Evolutionary conservation across 2,329 filamentous ascomycete species (phyloP), one percentile per base, ranked within the genome.

Genomic region (Pestalotiopsis fici): DNA sequence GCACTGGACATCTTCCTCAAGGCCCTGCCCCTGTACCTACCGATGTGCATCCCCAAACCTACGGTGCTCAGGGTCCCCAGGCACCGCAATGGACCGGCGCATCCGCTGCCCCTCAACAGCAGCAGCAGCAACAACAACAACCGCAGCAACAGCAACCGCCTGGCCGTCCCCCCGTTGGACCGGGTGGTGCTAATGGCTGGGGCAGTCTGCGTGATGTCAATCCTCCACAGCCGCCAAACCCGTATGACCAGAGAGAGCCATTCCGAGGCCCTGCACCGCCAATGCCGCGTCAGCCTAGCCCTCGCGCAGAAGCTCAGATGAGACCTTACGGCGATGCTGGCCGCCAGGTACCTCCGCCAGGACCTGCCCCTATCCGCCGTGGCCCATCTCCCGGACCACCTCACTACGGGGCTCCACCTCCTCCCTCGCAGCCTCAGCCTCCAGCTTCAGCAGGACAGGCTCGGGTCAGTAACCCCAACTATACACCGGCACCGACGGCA

Each of bases 21-120:
- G 90, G 67, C 4, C 67, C 86, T 72, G 93, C 91, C 64, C 95
- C 95, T n/a, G 89, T 96, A 74, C 95, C 96, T 7, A 95, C 97
- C 75, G 96, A 99, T 79, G 94, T 98, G 25, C 95, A 98, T 78
- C 95, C 95, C 62, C 94, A 97, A 76, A 93, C 95, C 6, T 98
- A 98, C 75, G 93, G 92, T 55, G 91, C 96, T 65, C 92, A 93
- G 71, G 93, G 93, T 12, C 94, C 94, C 67, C 93, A 93, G 64
- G 92, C 91, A 64, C 95, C 94, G 70, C 93, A 97, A 78, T 98
- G 95, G 95, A 93, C 93, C 70, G 92, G 91, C 23, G 67, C 67
- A 67, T 93, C 94, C 61, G 88, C 90, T 56, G 88, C 89, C 62
- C 85, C 86, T 68, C 80, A 81, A 56, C 81, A 81, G 69, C 78